Evolutionary conservation across 148 eudicot species (phyloP).

Genomic region (Amaranthus palmeri): DNA sequence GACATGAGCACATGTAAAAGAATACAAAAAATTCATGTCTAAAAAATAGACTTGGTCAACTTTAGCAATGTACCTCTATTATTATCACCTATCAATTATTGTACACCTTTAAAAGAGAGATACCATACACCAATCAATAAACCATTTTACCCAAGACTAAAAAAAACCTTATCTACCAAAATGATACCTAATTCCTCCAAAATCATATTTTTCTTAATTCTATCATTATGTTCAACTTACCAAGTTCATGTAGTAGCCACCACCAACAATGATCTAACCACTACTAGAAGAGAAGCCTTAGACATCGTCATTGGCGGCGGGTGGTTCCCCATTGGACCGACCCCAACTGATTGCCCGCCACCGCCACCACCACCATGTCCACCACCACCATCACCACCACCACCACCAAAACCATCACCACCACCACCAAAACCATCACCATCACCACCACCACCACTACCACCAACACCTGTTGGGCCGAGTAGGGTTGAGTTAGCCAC

Average conservation of each 20-base stretch:
- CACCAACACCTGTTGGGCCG: not conserved
- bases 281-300: slow-evolving; percentile 19
- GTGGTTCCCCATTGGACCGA: slow-evolving; percentile 3
- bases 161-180: not conserved
- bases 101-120: not conserved
- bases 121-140: not conserved
- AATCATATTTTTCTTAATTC: not conserved
- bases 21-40: not conserved
- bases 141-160: not conserved
- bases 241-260: not conserved
- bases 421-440: not conserved
- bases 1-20: no score
- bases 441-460: not conserved
- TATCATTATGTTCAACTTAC: slow-evolving; percentile 4
- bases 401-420: not conserved
- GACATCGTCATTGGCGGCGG: slow-evolving; percentile 19
- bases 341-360: slow-evolving; percentile 7
- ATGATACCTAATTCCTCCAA: not conserved
- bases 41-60: not conserved
- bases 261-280: not conserved
- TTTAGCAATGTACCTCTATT: not conserved
- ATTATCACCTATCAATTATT: not conserved
- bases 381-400: not conserved
- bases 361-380: slow-evolving; percentile 11
- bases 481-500: not conserved